Base-by-base conservation (phyloP, 345 rosid species). In the Toxicodendron radicans region DNA sequence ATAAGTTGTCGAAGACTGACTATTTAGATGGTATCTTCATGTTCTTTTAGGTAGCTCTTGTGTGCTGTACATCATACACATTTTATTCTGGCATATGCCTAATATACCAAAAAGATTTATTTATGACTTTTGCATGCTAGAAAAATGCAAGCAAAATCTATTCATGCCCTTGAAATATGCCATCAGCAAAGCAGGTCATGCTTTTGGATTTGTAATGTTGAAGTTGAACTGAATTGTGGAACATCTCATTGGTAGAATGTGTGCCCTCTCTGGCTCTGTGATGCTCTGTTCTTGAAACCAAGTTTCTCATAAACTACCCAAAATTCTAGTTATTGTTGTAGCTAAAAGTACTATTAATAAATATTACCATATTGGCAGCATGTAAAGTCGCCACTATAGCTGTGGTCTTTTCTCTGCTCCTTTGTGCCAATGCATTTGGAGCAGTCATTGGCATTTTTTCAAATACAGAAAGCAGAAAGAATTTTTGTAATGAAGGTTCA, bases 301-400 rank as follows among this genome's bases (percentile, higher is more conserved):
- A 33, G 56, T 54, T 33, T 53, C 61, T 20, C 72, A 33, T 68
- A 38, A 68, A 68, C 48, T 32, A 35, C 49, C 18, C 17, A 27
- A 58, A 54, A 56, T 68, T 18, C 18, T 59, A 17, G n/a, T 70
- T 57, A 23, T 43, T 23, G 32, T 70, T 13, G 65, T 65, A 43
- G 65, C 3, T 10, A 30, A 30, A 71, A 59, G n/a, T 46, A 46
- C 35, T 30, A 41, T 18, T 5, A 24, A 70, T 24, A 23, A 7
- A 4, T 43, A 7, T 9, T 43, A 41, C 16, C 64, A 9, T 14
- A 45, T 24, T 7, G 35, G 23, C 56, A 7, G 54, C 32, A 23
- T 58, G 18, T 21, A 70, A 16, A 58, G 35, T 18, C 21, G n/a
- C 12, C 1, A 4, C 10, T 27, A 16, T 14, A 59, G 64, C 41